A percentile compares a stretch with the other conserved stretches of the same genome.
Conservation (phyloP, 2,329 filamentous ascomycete species). For the Aspergillus novofumigatus region DNA sequence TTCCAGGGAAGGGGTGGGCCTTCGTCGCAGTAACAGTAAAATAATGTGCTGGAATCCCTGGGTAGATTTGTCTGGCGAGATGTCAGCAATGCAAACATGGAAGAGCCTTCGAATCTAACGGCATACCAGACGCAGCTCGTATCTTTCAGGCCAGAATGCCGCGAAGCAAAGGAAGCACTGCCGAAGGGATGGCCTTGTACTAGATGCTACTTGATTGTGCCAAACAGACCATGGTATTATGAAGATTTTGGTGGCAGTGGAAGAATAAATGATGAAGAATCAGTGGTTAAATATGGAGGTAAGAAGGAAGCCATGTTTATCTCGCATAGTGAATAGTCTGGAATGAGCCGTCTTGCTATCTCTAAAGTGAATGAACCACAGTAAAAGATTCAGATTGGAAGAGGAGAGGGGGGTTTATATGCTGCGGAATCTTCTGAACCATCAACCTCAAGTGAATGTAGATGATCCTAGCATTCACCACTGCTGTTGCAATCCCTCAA, state of each 20-base stretch:
- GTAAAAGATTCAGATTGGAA: background rate
- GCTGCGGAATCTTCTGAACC: background rate
- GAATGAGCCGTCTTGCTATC: background rate
- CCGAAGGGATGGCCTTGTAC: too few species aligned
- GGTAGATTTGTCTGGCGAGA: too few species aligned
- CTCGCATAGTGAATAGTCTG: background rate
- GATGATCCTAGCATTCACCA: background rate
- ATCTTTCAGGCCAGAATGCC: too few species aligned
- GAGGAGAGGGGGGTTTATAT: background rate
- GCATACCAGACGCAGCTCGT: too few species aligned
- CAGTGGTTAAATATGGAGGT: background rate
- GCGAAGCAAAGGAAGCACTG: too few species aligned
- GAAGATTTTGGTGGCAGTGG: background rate
- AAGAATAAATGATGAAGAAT: background rate
- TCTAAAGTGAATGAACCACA: background rate
- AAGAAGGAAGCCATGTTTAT: background rate
- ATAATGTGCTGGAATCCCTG: too few species aligned
- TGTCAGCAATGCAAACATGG: too few species aligned
- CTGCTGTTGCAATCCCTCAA: background rate
- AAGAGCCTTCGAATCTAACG: too few species aligned
- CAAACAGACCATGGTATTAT: background rate
- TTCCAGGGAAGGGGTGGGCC: too few species aligned
- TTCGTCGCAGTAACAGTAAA: too few species aligned
- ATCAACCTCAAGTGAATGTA: background rate
- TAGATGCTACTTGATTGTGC: too few species aligned